A percentile compares a stretch with the other conserved stretches of the same genome.
Conservation (phyloP, 495 filamentous ascomycete species). For the Talaromyces trachyspermus region DNA sequence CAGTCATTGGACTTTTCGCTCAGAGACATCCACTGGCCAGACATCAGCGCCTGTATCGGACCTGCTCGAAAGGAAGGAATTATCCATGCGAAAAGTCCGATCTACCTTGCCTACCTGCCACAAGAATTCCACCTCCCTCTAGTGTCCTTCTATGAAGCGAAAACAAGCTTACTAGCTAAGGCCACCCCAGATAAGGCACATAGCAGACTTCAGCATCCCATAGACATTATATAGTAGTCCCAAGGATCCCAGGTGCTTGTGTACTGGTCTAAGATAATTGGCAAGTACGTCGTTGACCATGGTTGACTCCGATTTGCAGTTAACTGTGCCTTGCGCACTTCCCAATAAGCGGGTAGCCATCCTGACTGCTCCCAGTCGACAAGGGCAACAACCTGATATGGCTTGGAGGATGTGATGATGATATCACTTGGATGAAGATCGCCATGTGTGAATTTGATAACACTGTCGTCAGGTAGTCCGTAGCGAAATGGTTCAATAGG, state of each 20-base stretch:
- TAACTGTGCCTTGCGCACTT: slow-evolving; percentile 36
- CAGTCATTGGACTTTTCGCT: too few relatives aligned
- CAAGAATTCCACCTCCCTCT: too few relatives aligned
- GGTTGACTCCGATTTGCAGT: slow-evolving; percentile 14
- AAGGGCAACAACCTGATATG: slow-evolving; percentile 28
- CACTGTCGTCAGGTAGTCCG: slow-evolving; percentile 19
- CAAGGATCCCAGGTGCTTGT: slow-evolving; percentile 22
- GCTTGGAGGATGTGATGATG: slow-evolving; percentile 22
- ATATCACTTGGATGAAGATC: slow-evolving; percentile 42
- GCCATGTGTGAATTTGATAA: slow-evolving; percentile 40
- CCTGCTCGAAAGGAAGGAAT: too few relatives aligned
- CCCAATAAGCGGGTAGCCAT: slow-evolving; percentile 43
- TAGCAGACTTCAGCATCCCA: too few relatives aligned
- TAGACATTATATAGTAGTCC: slow-evolving; percentile 23
- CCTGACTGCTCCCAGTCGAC: slow-evolving; percentile 44
- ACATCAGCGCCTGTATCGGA: too few relatives aligned
- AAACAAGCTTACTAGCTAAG: too few relatives aligned
- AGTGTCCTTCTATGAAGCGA: too few relatives aligned
- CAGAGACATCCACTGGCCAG: too few relatives aligned
- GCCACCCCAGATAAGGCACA: too few relatives aligned
- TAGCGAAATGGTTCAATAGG: slow-evolving; percentile 24
- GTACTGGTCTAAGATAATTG: slow-evolving; percentile 19
- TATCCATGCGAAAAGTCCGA: too few relatives aligned
- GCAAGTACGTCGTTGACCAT: slow-evolving; percentile 22
- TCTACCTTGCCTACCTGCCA: too few relatives aligned